phyloP scores from a whole-genome alignment of 306 rosid genomes.

The Lablab purpureus region DNA sequence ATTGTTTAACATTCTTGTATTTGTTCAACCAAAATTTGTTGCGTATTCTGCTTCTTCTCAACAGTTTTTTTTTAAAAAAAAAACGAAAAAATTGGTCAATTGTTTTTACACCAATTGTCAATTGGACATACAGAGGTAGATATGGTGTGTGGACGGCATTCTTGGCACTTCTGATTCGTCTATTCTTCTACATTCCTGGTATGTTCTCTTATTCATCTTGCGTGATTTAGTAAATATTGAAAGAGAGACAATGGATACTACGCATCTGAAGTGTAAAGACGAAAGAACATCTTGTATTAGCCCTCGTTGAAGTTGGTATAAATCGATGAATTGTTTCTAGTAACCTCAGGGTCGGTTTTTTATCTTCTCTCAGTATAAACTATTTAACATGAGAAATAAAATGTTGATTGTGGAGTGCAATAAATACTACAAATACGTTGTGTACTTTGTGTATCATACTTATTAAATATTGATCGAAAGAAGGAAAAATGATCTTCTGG shows the following conservation, averaged over 20 bases:
- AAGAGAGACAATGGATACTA: neutral
- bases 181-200: constrained; percentile 71
- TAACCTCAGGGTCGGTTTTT: constrained; percentile 9
- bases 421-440: constrained; percentile 8
- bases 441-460: constrained; percentile 38
- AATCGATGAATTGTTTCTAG: constrained; percentile 21
- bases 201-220: constrained; percentile 30
- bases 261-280: neutral
- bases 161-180: constrained; percentile 84
- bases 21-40: constrained; percentile 28
- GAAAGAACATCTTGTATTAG: neutral
- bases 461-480: constrained; percentile 15
- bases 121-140: constrained; percentile 71
- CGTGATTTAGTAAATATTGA: constrained; percentile 18
- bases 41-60: neutral
- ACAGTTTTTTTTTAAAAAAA: neutral
- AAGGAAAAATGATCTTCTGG: constrained; percentile 2
- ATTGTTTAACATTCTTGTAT: neutral
- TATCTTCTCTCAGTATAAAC: constrained; percentile 18
- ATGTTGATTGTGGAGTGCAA: constrained; percentile 22
- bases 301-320: neutral
- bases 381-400: constrained; percentile 14
- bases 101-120: constrained; percentile 32
- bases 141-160: constrained; percentile 91
- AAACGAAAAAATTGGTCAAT: neutral